Evolutionary conservation across 2,329 filamentous ascomycete genomes (phyloP).

Genomic region (Aureobasidium leucospermi): DNA sequence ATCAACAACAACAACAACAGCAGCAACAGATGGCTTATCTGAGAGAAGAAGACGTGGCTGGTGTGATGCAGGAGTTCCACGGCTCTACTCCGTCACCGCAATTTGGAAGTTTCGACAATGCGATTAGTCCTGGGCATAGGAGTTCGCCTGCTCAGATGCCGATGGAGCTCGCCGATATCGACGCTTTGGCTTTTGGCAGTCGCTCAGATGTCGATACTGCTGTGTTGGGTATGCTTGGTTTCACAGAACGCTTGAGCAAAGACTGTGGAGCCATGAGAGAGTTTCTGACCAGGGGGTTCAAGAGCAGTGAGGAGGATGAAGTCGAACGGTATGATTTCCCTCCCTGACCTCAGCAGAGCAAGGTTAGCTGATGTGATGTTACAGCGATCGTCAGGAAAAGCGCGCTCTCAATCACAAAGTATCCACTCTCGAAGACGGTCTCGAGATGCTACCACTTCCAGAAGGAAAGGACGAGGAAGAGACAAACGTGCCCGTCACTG

Average conservation of each 20-base stretch:
- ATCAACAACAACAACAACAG: too few species aligned
- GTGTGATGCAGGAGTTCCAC: neutral
- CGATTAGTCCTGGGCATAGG: too few species aligned
- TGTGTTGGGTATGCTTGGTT: neutral
- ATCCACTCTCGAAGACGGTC: neutral
- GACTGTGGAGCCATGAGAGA: constrained; percentile 1
- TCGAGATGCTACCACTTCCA: neutral
- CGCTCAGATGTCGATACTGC: neutral
- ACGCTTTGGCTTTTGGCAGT: neutral
- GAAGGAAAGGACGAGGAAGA: neutral
- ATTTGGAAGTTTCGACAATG: neutral
- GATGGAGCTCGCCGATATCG: neutral
- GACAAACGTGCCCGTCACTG: neutral
- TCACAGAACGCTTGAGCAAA: neutral
- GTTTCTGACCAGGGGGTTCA: neutral
- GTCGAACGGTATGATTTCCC: neutral
- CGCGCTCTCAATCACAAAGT: neutral
- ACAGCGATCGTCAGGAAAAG: neutral
- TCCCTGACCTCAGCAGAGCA: too few species aligned
- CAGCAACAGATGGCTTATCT: neutral
- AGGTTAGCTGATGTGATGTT: neutral
- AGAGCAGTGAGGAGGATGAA: neutral
- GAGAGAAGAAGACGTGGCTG: neutral
- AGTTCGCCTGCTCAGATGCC: neutral
- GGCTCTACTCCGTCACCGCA: neutral